Conservation (phyloP, 139 green algal species). For the Deuterostichococcus epilithicus region DNA sequence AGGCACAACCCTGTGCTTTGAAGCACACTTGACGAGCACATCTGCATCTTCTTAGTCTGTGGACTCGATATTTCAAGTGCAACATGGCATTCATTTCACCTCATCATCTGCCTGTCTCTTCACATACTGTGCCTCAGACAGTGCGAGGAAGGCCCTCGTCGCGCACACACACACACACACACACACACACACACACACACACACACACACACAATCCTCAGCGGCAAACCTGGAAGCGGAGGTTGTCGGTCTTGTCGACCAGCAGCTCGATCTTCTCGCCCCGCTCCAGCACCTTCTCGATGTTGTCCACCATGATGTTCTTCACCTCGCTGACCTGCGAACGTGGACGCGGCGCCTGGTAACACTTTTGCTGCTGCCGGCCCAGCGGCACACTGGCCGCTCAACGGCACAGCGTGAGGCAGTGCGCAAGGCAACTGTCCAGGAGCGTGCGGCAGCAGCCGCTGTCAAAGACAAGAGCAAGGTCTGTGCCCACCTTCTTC, state of each 20-base stretch:
- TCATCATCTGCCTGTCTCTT: too few relatives aligned
- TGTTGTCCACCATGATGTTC: slow-evolving; percentile 98
- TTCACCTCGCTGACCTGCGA: slow-evolving; percentile 92
- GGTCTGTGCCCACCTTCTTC: slow-evolving; percentile 60
- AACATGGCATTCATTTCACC: too few relatives aligned
- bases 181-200: background rate
- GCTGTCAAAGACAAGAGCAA: background rate
- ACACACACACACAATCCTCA: background rate
- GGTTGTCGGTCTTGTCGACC: slow-evolving; percentile 95
- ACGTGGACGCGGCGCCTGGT: too few relatives aligned
- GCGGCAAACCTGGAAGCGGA: slow-evolving; percentile 74
- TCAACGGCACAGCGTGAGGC: background rate
- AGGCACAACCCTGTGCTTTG: too few relatives aligned
- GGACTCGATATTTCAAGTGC: too few relatives aligned
- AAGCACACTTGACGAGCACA: too few relatives aligned
- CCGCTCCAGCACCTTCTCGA: slow-evolving; percentile 91
- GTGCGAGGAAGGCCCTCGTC: too few relatives aligned
- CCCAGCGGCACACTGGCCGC: background rate
- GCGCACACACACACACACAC: background rate
- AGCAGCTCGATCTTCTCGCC: slow-evolving; percentile 97
- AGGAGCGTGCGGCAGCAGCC: too few relatives aligned
- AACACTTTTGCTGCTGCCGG: background rate
- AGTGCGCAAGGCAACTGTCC: background rate
- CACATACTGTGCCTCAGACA: too few relatives aligned
- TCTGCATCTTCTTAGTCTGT: too few relatives aligned